These are phyloP conservation scores for Daldinia sp. DNA, from an alignment of 2,329 filamentous ascomycete genomes.

Conservation along the genomic window DNA sequence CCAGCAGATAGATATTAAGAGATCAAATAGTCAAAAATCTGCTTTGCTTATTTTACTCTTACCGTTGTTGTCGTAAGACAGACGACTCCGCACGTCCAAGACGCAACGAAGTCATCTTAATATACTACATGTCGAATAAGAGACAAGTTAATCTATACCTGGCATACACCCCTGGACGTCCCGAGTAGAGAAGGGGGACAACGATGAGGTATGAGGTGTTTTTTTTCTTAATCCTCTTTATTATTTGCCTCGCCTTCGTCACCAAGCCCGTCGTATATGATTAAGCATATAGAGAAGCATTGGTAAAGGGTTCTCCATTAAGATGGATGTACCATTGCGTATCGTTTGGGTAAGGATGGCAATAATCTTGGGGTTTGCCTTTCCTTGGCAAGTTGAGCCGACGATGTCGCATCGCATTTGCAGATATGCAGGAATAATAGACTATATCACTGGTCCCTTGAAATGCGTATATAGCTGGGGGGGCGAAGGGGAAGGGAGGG, in stretches of 20 bases:
- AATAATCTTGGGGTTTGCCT: slow-evolving; percentile 30
- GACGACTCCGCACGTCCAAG: not conserved
- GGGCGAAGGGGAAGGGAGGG: not conserved
- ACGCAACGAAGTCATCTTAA: not conserved
- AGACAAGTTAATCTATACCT: not conserved
- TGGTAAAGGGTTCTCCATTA: slow-evolving; percentile 31
- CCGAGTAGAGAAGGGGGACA: not conserved
- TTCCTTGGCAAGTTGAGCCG: slow-evolving; percentile 46
- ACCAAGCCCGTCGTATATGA: not conserved
- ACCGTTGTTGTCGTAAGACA: not conserved
- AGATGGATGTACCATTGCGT: slow-evolving; percentile 33
- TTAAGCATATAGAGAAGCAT: slow-evolving; percentile 19
- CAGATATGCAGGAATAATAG: slow-evolving; percentile 25
- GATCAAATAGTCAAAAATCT: not conserved
- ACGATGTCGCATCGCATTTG: slow-evolving; percentile 33
- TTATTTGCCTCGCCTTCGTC: slow-evolving; percentile 8
- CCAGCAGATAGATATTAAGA: not conserved
- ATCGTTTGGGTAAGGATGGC: slow-evolving; percentile 23
- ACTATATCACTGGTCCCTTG: slow-evolving; percentile 29
- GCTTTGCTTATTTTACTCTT: not conserved
- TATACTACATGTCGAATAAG: slow-evolving; percentile 2
- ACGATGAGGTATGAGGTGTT: slow-evolving; percentile 32
- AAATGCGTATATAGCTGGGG: not conserved
- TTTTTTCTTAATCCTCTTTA: slow-evolving; percentile 3
- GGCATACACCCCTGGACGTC: not conserved